Base-by-base conservation (phyloP, 768 basidiomycete genomes). In the Rhizopogon vinicolor region DNA sequence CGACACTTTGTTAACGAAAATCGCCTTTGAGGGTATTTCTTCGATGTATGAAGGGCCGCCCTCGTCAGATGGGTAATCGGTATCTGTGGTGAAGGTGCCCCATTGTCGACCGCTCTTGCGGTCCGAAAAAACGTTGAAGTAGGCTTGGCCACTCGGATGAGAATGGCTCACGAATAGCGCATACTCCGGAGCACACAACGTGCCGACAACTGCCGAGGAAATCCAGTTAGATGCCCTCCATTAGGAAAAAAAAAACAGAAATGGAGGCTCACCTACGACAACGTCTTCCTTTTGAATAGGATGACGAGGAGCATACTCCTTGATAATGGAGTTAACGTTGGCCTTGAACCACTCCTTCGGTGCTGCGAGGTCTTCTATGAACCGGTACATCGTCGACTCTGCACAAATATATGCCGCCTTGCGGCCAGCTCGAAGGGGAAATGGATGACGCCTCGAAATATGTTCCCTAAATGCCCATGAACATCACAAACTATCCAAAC, bases 151-250 rank as follows among this genome's bases (percentile, higher is more conserved):
- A 60, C 84, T 79, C 2, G 77, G 80, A 68, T 89, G 86, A 54
- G 75, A 74, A 55, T 90, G 86, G 61, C 86, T 87, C 39, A 91
- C 89, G 59, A 91, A 85, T 25, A 89, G 69, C 0, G 83, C 90
- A 68, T 89, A 89, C 54, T 88, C 85, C 0, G 82, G 78, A 5
- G 90, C 79, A 45, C 82, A 80, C 4, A 93, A 74, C 0, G 86
- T 78, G 3, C 91, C 91, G 33, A 91, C 81, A 22, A 91, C 81
- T 81, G 48, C 9, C 40, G 22, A 40, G 9, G 35, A 58, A 53
- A 33, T 44, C 37, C 10, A 25, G 19, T 41, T 12, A 35, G 3
- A 9, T 49, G 8, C 8, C 7, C 18, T 14, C 35, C 6, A n/a
- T 40, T 12, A 31, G 3, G 13, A n/a, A 29, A 22, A n/a, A 31